Conservation (phyloP, 2,329 filamentous ascomycete genomes). For the Akanthomyces uredinophilus region DNA sequence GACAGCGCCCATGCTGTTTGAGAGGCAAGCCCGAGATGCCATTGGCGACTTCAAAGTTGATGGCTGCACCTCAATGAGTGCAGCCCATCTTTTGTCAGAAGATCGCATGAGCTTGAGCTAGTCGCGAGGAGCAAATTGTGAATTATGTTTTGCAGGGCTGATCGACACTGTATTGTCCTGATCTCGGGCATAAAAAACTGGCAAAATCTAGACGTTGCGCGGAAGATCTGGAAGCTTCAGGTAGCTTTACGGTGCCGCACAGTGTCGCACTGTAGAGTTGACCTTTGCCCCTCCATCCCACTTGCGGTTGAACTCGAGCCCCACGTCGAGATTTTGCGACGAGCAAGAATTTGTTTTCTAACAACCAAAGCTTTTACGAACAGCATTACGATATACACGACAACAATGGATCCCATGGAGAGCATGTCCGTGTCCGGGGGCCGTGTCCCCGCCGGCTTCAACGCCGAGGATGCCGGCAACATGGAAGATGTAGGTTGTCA, state of each 20-base stretch:
- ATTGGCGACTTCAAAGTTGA: no score
- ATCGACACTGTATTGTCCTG: no score
- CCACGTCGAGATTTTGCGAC: slow-evolving; percentile 15
- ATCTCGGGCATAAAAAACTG: neutral
- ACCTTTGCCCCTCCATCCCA: slow-evolving; percentile 12
- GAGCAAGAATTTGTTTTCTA: neutral
- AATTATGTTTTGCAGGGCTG: no score
- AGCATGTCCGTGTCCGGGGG: slow-evolving; percentile 28
- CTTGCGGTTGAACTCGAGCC: neutral
- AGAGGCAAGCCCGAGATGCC: no score
- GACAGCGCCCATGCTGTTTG: no score
- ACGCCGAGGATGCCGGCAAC: slow-evolving; percentile 52
- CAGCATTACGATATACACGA: neutral
- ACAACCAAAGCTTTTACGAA: neutral
- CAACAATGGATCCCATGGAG: slow-evolving; percentile 36
- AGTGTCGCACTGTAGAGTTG: slow-evolving; percentile 4
- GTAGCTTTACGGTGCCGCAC: neutral
- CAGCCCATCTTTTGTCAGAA: no score
- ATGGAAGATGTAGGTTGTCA: slow-evolving; percentile 49
- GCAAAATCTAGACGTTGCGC: neutral
- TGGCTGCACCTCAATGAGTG: no score
- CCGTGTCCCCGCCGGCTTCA: slow-evolving; percentile 49
- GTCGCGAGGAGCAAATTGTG: no score
- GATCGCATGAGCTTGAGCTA: no score
- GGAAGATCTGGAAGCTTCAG: neutral